A percentile compares a stretch with the other conserved stretches of the same genome.
phyloP scores from a whole-genome alignment of 768 basidiomycete genomes.

The Leucocoprinus birnbaumii region DNA sequence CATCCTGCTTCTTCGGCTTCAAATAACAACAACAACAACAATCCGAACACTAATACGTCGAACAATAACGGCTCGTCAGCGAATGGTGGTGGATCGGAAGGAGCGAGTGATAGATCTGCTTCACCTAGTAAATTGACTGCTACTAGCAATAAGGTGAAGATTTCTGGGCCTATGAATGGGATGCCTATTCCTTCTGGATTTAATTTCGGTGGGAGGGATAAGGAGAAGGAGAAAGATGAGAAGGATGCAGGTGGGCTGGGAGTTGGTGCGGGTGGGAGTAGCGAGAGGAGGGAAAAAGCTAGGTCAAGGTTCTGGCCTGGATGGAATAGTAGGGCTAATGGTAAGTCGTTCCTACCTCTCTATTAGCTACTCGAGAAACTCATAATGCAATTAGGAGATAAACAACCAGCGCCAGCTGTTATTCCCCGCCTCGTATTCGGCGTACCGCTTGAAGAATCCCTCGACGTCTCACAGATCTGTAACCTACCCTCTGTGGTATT shows the following conservation, averaged over 20 bases:
- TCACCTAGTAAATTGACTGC: slow-evolving; percentile 52
- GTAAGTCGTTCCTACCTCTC: slow-evolving; percentile 25
- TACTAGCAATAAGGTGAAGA: slow-evolving; percentile 61
- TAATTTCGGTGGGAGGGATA: slow-evolving; percentile 62
- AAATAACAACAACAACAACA: slow-evolving; percentile 27
- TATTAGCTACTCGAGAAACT: slow-evolving; percentile 11
- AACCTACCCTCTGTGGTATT: slow-evolving; percentile 93
- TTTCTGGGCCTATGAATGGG: slow-evolving; percentile 85
- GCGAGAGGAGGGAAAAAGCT: slow-evolving; percentile 84
- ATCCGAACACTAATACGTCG: neutral
- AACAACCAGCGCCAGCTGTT: slow-evolving; percentile 27
- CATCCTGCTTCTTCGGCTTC: slow-evolving; percentile 32
- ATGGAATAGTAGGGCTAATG: slow-evolving; percentile 50
- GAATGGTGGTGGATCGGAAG: neutral
- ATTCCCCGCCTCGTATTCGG: slow-evolving; percentile 82
- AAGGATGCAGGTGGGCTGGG: neutral
- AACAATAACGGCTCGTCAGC: neutral
- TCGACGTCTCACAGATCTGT: slow-evolving; percentile 87
- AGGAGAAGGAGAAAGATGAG: neutral
- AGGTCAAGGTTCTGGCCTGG: slow-evolving; percentile 97
- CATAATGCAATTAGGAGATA: slow-evolving; percentile 25
- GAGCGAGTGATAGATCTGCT: slow-evolving; percentile 38
- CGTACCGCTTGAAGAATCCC: slow-evolving; percentile 80
- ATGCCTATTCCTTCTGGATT: slow-evolving; percentile 83
- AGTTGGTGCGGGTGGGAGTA: slow-evolving; percentile 19